Conservation (phyloP, 805 yeast genomes). For the Wickerhamomyces ciferrii region DNA sequence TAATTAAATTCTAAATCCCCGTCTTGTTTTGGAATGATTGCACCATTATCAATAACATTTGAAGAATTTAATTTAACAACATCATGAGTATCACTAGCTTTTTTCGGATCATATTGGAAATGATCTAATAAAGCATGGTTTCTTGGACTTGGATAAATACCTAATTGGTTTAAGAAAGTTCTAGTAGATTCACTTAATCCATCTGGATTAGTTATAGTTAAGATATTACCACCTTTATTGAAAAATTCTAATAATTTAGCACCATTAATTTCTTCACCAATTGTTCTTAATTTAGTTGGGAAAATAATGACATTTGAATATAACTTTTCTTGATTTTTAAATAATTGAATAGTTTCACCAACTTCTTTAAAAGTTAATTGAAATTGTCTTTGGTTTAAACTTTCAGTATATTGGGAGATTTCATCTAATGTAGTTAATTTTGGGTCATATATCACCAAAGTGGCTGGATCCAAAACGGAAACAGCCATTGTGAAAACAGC, state of each 20-base stretch:
- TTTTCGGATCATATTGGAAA: constrained; percentile 33
- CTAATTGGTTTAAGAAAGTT: constrained; percentile 69
- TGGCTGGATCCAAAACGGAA: constrained; percentile 7
- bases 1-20: constrained; percentile 18
- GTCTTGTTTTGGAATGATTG: constrained; percentile 17
- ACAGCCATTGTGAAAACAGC: constrained; percentile 5
- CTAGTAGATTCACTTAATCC: constrained; percentile 59
- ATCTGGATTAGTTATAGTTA: constrained; percentile 51
- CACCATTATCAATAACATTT: constrained; percentile 12
- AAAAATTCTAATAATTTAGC: constrained; percentile 54
- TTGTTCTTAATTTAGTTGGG: constrained; percentile 47
- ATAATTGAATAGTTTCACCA: constrained; percentile 24
- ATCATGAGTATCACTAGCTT: constrained; percentile 15
- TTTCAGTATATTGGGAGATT: constrained; percentile 22
- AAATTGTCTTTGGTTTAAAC: constrained; percentile 27
- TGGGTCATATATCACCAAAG: constrained; percentile 16
- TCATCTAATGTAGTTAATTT: constrained; percentile 16
- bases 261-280: constrained; percentile 36
- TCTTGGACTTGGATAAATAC: constrained; percentile 79
- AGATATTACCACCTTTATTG: constrained; percentile 66
- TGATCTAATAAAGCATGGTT: constrained; percentile 62
- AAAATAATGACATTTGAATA: constrained; percentile 56
- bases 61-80: constrained; percentile 11
- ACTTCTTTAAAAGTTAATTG: constrained; percentile 25
- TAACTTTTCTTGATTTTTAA: constrained; percentile 35